Conservation (phyloP, 257 asterid genomes). For the Solanum neorickii region DNA sequence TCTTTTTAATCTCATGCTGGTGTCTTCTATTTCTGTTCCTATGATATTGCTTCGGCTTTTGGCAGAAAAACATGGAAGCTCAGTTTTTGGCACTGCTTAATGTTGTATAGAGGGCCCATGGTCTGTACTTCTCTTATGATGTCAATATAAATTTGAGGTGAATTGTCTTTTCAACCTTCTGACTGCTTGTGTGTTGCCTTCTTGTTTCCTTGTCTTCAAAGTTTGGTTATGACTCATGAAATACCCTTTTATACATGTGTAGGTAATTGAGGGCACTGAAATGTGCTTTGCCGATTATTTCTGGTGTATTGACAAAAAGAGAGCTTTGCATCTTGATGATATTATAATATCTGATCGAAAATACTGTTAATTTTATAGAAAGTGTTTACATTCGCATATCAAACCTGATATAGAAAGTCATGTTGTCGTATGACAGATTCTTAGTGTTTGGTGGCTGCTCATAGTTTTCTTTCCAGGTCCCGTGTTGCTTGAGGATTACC, state of each 20-base stretch:
- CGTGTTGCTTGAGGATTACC: slow-evolving; percentile 24
- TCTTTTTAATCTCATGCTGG: too few relatives aligned
- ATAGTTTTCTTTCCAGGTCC: slow-evolving; percentile 10
- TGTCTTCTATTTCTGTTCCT: too few relatives aligned
- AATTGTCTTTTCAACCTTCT: background rate
- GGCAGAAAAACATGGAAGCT: too few relatives aligned
- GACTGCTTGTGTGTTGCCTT: too few relatives aligned
- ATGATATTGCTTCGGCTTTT: too few relatives aligned
- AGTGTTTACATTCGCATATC: background rate
- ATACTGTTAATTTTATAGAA: background rate
- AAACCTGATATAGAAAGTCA: background rate
- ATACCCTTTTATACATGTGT: too few relatives aligned
- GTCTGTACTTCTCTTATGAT: slow-evolving; percentile 90
- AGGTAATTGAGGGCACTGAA: too few relatives aligned
- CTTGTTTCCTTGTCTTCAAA: background rate
- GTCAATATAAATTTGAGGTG: slow-evolving; percentile 86
- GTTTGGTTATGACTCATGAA: too few relatives aligned
- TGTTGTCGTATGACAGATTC: background rate
- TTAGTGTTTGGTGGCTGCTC: background rate
- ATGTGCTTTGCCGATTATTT: too few relatives aligned
- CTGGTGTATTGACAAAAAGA: background rate
- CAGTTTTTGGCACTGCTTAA: too few relatives aligned
- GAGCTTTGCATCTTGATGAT: background rate
- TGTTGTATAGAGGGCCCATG: too few relatives aligned
- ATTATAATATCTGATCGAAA: background rate